phyloP scores from a whole-genome alignment of 805 yeast genomes.

The Ogataea chonburiensis region DNA sequence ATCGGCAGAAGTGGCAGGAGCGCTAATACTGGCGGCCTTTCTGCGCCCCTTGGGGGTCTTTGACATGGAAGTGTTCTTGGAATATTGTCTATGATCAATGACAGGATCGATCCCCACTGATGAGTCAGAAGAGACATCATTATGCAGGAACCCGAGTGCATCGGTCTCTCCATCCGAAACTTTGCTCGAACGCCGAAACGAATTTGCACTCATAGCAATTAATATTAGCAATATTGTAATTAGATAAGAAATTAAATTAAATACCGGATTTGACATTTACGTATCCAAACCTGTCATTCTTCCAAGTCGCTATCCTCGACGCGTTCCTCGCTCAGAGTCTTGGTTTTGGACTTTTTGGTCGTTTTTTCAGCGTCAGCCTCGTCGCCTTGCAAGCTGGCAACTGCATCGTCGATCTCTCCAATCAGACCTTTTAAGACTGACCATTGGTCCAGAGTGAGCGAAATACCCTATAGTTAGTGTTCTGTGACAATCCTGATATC shows the following conservation, averaged over 20 bases:
- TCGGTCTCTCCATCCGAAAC: conserved; percentile 26
- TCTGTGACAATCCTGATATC: not conserved
- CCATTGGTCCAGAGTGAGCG: conserved; percentile 60
- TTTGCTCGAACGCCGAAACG: conserved; percentile 16
- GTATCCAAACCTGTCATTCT: too few species aligned
- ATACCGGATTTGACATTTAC: too few species aligned
- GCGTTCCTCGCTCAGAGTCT: conserved; percentile 24
- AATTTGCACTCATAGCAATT: conserved; percentile 9
- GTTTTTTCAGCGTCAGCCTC: not conserved
- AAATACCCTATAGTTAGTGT: conserved; percentile 43
- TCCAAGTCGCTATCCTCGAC: conserved; percentile 23
- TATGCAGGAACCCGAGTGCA: conserved; percentile 30
- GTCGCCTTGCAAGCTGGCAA: conserved; percentile 17
- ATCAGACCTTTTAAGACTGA: conserved; percentile 42
- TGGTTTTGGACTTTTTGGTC: conserved; percentile 12
- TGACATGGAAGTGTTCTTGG: conserved; percentile 1
- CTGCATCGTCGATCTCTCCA: conserved; percentile 51
- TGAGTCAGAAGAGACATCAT: conserved; percentile 24
- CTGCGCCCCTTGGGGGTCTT: conserved; percentile 1
- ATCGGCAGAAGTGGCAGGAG: conserved; percentile 8
- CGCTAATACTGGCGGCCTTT: conserved; percentile 7
- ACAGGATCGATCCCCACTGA: conserved; percentile 21
- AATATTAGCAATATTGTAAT: too few species aligned
- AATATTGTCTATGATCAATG: conserved; percentile 27
- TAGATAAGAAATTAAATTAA: too few species aligned